Percentiles rank a stretch among this genome's conserved stretches.
Evolutionary conservation across 2,329 filamentous ascomycete species (phyloP).

Genomic region (Cladosporium phlei): DNA sequence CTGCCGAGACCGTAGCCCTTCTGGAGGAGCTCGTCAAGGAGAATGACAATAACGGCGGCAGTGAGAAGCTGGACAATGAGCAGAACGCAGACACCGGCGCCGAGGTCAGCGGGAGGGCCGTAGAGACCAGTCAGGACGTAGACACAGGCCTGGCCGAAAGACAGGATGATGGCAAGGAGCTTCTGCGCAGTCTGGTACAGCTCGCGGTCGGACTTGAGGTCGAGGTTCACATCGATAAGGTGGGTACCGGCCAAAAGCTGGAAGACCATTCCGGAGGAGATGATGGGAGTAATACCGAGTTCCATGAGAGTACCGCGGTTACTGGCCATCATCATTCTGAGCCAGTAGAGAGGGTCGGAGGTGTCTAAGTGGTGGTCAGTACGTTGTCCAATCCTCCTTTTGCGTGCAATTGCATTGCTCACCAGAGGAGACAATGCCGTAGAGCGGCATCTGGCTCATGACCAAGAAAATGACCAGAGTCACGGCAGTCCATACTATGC

Average conservation of each 20-base stretch:
- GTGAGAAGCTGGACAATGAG: slow-evolving; percentile 96
- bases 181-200: slow-evolving; percentile 99
- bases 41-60: slow-evolving; percentile 96
- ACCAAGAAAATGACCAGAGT: slow-evolving; percentile 98
- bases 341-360: slow-evolving; percentile 98
- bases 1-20: slow-evolving; percentile 98
- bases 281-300: slow-evolving; percentile 77
- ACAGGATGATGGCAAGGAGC: slow-evolving; percentile 91
- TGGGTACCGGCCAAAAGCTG: slow-evolving; percentile 98
- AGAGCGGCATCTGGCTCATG: slow-evolving; percentile 98
- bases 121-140: slow-evolving; percentile 98
- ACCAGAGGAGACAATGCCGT: slow-evolving; percentile 93
- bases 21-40: slow-evolving; percentile 97
- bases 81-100: slow-evolving; percentile 96
- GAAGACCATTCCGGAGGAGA: slow-evolving; percentile 99
- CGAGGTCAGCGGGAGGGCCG: slow-evolving; percentile 91
- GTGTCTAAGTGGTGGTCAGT: slow-evolving; percentile 46
- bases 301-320: slow-evolving; percentile 56
- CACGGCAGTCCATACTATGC: slow-evolving; percentile 50
- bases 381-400: slow-evolving; percentile 14
- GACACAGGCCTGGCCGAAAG: slow-evolving; percentile 94
- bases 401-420: slow-evolving; percentile 10
- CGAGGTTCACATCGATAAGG: slow-evolving; percentile 99
- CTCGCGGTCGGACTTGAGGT: slow-evolving; percentile 99
- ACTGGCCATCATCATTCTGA: slow-evolving; percentile 99